These are phyloP conservation scores for Eucalyptus brandiana DNA, from an alignment of 345 rosid genomes.

Conservation along the genomic window DNA sequence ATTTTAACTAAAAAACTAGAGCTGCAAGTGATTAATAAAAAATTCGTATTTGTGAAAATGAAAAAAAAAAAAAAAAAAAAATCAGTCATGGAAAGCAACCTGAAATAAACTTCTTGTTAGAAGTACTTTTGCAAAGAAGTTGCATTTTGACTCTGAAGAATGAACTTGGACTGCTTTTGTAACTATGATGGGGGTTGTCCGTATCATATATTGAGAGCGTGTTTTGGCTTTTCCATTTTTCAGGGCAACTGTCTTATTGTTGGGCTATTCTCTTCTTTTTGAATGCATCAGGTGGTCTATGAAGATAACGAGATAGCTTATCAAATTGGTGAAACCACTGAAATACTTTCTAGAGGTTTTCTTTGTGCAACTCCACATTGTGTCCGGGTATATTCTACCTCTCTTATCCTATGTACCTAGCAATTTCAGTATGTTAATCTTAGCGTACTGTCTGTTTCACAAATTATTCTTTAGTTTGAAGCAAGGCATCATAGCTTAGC, in stretches of 20 bases:
- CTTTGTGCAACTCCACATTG: slow-evolving; percentile 97
- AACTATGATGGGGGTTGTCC: background rate
- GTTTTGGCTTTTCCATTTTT: background rate
- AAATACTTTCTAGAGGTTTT: slow-evolving; percentile 63
- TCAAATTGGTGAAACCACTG: slow-evolving; percentile 93
- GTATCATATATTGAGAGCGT: background rate
- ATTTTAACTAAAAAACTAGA: background rate
- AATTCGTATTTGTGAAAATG: background rate
- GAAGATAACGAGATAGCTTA: slow-evolving; percentile 87
- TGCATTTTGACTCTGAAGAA: background rate
- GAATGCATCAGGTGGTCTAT: slow-evolving; percentile 43
- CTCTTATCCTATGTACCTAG: background rate
- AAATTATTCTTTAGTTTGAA: background rate
- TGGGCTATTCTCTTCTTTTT: background rate
- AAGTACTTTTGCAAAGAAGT: background rate
- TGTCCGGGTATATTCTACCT: slow-evolving; percentile 46
- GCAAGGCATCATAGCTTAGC: background rate
- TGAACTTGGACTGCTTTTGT: background rate
- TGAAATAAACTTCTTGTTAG: background rate
- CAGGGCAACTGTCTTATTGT: background rate
- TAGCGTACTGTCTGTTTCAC: background rate
- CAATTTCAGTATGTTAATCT: background rate
- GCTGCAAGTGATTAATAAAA: background rate
- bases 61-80: background rate
- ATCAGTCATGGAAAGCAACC: background rate